Base-by-base conservation (phyloP, 179 eudicot genomes). In the Actinidia arguta region DNA sequence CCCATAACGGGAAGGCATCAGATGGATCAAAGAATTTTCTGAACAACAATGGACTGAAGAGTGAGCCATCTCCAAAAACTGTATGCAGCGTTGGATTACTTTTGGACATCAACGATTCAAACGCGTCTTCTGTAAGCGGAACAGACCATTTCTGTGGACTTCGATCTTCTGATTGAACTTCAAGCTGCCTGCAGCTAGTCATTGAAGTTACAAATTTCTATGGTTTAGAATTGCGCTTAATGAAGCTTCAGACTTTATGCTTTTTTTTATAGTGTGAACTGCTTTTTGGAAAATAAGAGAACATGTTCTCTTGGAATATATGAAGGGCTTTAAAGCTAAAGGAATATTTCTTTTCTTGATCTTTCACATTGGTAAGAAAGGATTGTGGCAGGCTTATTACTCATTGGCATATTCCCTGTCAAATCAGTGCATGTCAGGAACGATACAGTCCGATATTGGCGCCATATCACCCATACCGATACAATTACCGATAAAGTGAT, bases 21-120 rank as follows among this genome's bases (percentile, higher is more conserved):
- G 98, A 94, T 16, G 98, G 99, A 88, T 96, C 98, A 61, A 96
- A 95, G 87, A 93, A 95, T 87, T 94, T 95, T 11, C 95, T 94
- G 81, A 95, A 95, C 90, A 95, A 82, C 84, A 91, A 84, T 12
- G 99, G 99, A 80, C 95, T 93, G 85, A 95, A 95, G 51, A 95
- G 42, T 0, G 97, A 95, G 0, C 97, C 95, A n/a, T 93, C 91
- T 9, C 90, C 90, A 71, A 90, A 90, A n/a, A 92, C 86, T 61
- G 82, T 88, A 31, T 83, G 90, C 6, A 80, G 80, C 0, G 75
- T 82, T 61, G 88, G 82, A 76, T 80, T 88, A 6, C 87, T 93
- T 75, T 82, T 90, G 2, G 89, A 59, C 62, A 90, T 75, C 73
- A 94, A 85, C 25, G 83, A 84, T 22, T 84, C 88, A 56, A 93